Conservation (phyloP, 345 rosid genomes). For the Erucastrum elatum region DNA sequence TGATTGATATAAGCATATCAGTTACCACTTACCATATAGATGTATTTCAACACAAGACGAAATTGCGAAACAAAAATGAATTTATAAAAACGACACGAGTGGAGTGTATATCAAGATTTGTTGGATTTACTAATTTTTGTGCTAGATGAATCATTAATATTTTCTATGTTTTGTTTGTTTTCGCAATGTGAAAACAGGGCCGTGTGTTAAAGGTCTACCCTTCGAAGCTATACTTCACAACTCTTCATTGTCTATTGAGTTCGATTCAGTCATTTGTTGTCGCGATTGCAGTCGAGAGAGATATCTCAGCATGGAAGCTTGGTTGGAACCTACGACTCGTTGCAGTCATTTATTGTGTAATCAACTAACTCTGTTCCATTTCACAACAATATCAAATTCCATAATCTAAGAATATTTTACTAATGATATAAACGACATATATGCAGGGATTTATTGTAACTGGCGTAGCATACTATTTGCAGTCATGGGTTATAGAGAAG, state of each 20-base stretch:
- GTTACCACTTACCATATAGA: background rate
- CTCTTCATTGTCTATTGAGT: slow-evolving; percentile 75
- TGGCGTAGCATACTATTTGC: slow-evolving; percentile 77
- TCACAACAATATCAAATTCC: background rate
- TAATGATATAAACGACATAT: slow-evolving; percentile 6
- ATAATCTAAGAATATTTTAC: background rate
- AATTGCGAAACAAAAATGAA: background rate
- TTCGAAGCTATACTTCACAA: slow-evolving; percentile 78
- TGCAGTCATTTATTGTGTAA: slow-evolving; percentile 84
- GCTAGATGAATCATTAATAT: background rate
- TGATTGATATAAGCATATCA: background rate
- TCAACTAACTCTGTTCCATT: background rate
- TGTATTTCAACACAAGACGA: background rate
- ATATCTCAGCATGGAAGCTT: slow-evolving; percentile 69
- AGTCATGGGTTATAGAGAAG: slow-evolving; percentile 90
- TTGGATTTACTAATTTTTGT: background rate
- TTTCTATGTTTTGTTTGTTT: background rate
- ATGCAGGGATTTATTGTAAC: slow-evolving; percentile 87
- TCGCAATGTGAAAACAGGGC: slow-evolving; percentile 44
- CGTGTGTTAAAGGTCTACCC: slow-evolving; percentile 64
- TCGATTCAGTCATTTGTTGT: slow-evolving; percentile 68
- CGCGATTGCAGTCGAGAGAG: slow-evolving; percentile 78
- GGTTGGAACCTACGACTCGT: slow-evolving; percentile 79
- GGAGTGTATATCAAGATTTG: background rate
- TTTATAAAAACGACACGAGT: background rate